Percentiles rank a stretch among this genome's conserved stretches.
Evolutionary conservation across 2,329 filamentous ascomycete genomes (phyloP).

Genomic region (Ilyonectria sp.): DNA sequence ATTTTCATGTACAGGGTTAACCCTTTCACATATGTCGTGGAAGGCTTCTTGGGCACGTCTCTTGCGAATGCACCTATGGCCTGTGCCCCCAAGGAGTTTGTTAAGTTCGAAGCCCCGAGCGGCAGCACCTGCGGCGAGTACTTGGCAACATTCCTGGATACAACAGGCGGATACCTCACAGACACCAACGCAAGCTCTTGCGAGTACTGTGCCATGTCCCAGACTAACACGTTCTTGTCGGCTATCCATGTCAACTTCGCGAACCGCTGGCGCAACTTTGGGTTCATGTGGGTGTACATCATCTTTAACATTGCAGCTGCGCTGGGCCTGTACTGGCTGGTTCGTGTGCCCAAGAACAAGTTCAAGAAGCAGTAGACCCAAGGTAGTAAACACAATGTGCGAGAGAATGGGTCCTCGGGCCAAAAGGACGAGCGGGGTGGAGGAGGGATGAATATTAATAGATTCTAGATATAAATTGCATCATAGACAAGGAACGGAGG

Average conservation of each 20-base stretch:
- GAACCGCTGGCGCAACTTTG: conserved; percentile 70
- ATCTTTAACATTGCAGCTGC: conserved; percentile 67
- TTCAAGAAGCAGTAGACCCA: conserved; percentile 33
- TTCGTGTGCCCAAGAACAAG: conserved; percentile 54
- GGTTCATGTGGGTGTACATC: conserved; percentile 68
- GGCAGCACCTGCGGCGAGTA: conserved; percentile 71
- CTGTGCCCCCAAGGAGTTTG: conserved; percentile 76
- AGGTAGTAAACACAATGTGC: not conserved
- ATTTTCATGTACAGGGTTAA: conserved; percentile 82
- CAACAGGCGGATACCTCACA: conserved; percentile 62
- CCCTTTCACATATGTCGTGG: conserved; percentile 82
- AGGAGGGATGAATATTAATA: no score
- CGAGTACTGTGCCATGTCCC: conserved; percentile 59
- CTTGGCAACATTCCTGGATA: conserved; percentile 62
- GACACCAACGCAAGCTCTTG: conserved; percentile 60
- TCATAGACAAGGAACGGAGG: no score
- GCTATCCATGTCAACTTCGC: conserved; percentile 61
- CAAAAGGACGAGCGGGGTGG: no score
- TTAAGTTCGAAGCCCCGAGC: conserved; percentile 71
- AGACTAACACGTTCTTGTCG: conserved; percentile 58
- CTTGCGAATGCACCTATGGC: conserved; percentile 72
- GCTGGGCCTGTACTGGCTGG: conserved; percentile 65
- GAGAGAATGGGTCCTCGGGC: no score
- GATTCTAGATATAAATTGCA: no score
- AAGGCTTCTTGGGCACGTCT: conserved; percentile 74